Evolutionary conservation across 2,329 filamentous ascomycete genomes (phyloP).

Genomic region (Pseudopyricularia cyperi): DNA sequence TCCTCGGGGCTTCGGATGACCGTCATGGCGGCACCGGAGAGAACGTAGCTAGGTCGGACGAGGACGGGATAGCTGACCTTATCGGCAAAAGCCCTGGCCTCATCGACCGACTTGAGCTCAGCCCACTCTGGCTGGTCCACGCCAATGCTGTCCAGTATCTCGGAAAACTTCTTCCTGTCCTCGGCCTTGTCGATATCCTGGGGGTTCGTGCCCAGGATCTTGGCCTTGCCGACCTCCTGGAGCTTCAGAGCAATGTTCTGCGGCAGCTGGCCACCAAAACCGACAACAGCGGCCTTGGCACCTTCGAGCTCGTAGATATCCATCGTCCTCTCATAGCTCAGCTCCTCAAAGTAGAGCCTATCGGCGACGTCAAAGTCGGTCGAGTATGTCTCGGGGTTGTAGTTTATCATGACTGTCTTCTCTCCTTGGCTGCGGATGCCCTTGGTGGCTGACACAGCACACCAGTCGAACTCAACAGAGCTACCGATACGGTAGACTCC

Average conservation of each 20-base stretch:
- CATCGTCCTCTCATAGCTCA: conserved; percentile 96
- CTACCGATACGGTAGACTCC: conserved; percentile 97
- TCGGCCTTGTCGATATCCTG: conserved; percentile 95
- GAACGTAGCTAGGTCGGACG: conserved; percentile 86
- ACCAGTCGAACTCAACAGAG: conserved; percentile 99
- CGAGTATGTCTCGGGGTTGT: conserved; percentile 66
- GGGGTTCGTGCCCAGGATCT: conserved; percentile 84
- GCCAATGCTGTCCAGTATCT: conserved; percentile 91
- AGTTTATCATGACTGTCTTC: conserved; percentile 98
- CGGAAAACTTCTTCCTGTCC: conserved; percentile 95
- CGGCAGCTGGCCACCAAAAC: conserved; percentile 87
- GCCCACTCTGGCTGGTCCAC: conserved; percentile 98
- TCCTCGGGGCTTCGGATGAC: conserved; percentile 82
- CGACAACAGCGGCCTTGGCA: conserved; percentile 80
- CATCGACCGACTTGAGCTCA: conserved; percentile 80
- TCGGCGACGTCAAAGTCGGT: conserved; percentile 88
- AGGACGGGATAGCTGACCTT: conserved; percentile 87
- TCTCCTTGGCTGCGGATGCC: conserved; percentile 76
- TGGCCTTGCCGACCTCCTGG: conserved; percentile 80
- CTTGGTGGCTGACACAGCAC: conserved; percentile 78
- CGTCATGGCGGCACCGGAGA: conserved; percentile 97
- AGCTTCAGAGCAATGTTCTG: conserved; percentile 95
- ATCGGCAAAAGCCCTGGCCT: conserved; percentile 76
- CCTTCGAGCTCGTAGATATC: conserved; percentile 93
- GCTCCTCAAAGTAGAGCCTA: conserved; percentile 90